Percentiles rank a stretch among this genome's conserved stretches.
phyloP scores from a whole-genome alignment of 2,329 filamentous ascomycete species.

The Ceratocystis alfenasii region DNA sequence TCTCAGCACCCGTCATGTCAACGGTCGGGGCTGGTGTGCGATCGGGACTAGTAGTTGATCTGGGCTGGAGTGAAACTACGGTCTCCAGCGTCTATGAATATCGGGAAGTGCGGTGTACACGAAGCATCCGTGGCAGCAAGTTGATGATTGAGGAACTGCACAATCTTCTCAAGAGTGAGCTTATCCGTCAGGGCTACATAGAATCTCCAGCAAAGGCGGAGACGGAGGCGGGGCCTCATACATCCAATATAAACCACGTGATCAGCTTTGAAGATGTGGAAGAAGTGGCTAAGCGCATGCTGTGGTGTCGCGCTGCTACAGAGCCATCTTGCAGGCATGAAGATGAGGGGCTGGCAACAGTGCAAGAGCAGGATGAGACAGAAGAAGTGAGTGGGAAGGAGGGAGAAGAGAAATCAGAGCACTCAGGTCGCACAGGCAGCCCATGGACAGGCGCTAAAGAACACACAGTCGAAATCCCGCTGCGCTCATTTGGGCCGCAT shows the following conservation, averaged over 20 bases:
- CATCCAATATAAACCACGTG: constrained; percentile 27
- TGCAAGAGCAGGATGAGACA: constrained; percentile 47
- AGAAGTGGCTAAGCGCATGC: constrained; percentile 60
- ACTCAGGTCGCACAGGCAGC: constrained; percentile 7
- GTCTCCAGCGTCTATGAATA: constrained; percentile 86
- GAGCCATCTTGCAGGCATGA: constrained; percentile 24
- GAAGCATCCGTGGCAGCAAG: constrained; percentile 65
- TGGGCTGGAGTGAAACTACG: constrained; percentile 85
- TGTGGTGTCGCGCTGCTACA: constrained; percentile 52
- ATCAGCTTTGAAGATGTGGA: constrained; percentile 70
- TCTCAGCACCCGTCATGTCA: constrained; percentile 64
- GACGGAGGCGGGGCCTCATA: constrained; percentile 23
- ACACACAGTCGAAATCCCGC: constrained; percentile 32
- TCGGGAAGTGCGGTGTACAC: constrained; percentile 59
- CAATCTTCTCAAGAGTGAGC: constrained; percentile 43
- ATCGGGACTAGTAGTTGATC: constrained; percentile 74
- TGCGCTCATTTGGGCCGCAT: constrained; percentile 39
- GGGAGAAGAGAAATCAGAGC: constrained; percentile 24
- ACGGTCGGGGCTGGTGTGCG: constrained; percentile 70
- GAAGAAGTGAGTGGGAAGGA: constrained; percentile 25
- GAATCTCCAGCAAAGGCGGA: constrained; percentile 25
- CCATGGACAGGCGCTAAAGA: constrained; percentile 3
- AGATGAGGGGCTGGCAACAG: constrained; percentile 36
- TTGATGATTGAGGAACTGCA: constrained; percentile 58
- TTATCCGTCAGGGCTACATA: constrained; percentile 26